Base-by-base conservation (phyloP, 257 asterid species). In the Solanum clarkiae region DNA sequence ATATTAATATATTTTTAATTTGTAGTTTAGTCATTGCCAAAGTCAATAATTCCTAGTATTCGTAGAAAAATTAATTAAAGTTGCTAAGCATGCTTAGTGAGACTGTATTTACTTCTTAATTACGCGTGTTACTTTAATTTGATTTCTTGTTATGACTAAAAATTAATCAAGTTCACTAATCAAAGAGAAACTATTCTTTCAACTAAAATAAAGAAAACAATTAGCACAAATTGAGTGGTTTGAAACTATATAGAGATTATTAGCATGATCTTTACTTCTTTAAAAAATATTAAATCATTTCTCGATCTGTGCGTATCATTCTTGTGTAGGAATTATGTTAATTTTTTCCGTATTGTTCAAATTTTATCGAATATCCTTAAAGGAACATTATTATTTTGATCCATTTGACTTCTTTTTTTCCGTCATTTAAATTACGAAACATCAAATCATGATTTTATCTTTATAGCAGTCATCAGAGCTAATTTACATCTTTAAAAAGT, bases 391-490 rank as follows among this genome's bases (percentile, higher is more conserved):
- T 20, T 17, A 6, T 20, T 22, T 57, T n/a, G 32, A 10, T 60
- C 32, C 4, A n/a, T 65, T 20, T 26, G n/a, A 26, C 11, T 15
- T 54, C 16, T 65, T 65, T 63, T 22, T 65, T 65, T 26, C 0
- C 1, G 0, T 26, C 3, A 26, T 65, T 65, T 65, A 65, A 2
- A 10, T 65, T 26, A 6, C 11, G 8, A 0, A 65, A 12, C 0
- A 7, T 65, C 20, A 65, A 26, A 65, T 65, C 14, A 26, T 26
- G 29, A 65, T 0, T 7, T 1, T 42, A 0, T 0, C 42, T 65
- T 5, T 65, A 6, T 1, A 24, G 20, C 6, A 0, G 0, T 0
- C 10, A 4, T 63, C 70, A 13, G 1, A 24, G 1, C 2, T 6
- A 63, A 18, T 18, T 56, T 17, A 63, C 18, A 5, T 63, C 0